Base-by-base conservation (phyloP, 257 asterid genomes). In the Solanum bukasovii region DNA sequence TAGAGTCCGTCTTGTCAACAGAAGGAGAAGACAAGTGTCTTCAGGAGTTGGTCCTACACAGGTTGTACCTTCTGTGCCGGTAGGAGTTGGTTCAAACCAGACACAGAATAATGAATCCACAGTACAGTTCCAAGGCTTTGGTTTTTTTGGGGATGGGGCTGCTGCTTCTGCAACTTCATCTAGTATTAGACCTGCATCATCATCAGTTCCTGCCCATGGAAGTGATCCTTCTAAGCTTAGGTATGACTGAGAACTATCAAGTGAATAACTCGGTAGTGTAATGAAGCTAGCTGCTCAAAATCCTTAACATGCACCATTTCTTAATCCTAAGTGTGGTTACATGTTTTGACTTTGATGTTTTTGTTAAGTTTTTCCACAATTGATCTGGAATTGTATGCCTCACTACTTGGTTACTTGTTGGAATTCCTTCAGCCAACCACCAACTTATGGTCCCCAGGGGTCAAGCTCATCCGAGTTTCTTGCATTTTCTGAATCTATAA, bases 401-500 rank as follows among this genome's bases (percentile, higher is more conserved):
- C 74, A n/a, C 11, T 59, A 59, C 73, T 65, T 27, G 44, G 86
- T 38, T 84, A 25, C 71, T 74, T 29, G 73, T 67, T 42, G 7
- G 87, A 42, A 20, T 81, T 42, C 79, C 87, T 78, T 61, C 87
- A 89, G 93, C 72, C 88, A 73, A 56, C 88, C 89, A 68, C 77
- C 92, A n/a, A 83, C 89, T 44, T 90, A 86, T 84, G 87, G 74
- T 74, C 87, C 90, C 46, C 78, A 59, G 73, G 90, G 88, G 85
- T 88, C 91, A 34, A 88, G 92, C 92, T 89, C 96, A 59, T 92
- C 94, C 65, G 96, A 93, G 89, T 92, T 94, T 20, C 78, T 86
- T 42, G 90, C 96, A 77, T 90, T 94, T 86, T 94, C 98, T 3
- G 95, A 88, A 70, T 94, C 94, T 85, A 90, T 92, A 65, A 92